phyloP scores from a whole-genome alignment of 305 asterid genomes.

The Fraxinus baroniana region DNA sequence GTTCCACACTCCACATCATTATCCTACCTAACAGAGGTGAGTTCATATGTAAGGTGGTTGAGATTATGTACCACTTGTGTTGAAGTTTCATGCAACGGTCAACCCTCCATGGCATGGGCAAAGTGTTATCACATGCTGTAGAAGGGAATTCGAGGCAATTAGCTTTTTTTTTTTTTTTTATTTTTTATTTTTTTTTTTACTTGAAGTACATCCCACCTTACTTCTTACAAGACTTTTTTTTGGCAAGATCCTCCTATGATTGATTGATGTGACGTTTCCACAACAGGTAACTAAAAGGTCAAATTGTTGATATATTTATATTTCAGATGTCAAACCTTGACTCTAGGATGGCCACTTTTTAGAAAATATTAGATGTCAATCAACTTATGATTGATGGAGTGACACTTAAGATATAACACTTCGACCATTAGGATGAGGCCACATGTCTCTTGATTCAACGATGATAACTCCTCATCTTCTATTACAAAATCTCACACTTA shows the following conservation, averaged over 20 bases:
- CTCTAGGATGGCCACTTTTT: background rate
- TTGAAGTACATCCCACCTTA: background rate
- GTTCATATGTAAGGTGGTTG: too few species aligned
- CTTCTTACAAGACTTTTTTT: background rate
- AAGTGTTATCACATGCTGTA: too few species aligned
- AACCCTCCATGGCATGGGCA: too few species aligned
- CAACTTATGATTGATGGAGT: too few species aligned
- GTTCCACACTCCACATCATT: too few species aligned
- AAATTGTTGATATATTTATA: too few species aligned
- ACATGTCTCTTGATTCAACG: background rate
- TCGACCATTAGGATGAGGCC: background rate
- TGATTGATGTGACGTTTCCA: background rate
- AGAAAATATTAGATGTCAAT: background rate
- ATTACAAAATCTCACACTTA: background rate
- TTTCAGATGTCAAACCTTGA: too few species aligned
- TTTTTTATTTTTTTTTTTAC: too few species aligned
- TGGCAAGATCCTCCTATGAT: background rate
- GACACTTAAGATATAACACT: background rate
- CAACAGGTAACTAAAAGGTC: background rate
- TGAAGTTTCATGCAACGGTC: too few species aligned
- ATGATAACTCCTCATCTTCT: background rate
- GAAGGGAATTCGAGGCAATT: too few species aligned
- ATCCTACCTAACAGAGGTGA: too few species aligned
- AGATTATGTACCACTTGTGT: too few species aligned
- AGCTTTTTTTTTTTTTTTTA: background rate